A percentile compares a stretch with the other conserved stretches of the same genome.
Evolutionary conservation across 352 stramenopile species (phyloP).

Genomic region (Pythium utonaiense): DNA sequence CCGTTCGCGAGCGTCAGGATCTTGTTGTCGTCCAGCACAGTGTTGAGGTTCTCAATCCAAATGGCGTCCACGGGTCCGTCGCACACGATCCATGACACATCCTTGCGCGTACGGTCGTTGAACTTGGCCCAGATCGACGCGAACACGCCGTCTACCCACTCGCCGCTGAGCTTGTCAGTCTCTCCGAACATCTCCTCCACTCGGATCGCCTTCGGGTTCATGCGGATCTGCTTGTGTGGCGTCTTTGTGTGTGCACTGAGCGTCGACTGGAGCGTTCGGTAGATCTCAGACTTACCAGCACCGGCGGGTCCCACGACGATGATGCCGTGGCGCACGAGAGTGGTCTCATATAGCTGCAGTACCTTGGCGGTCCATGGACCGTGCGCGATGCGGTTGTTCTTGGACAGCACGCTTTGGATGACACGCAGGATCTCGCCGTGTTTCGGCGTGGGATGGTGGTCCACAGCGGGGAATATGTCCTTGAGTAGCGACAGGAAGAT

Average conservation of each 20-base stretch:
- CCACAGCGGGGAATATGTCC: constrained; percentile 94
- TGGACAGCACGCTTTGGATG: constrained; percentile 71
- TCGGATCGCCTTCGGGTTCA: constrained; percentile 97
- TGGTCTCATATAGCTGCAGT: constrained; percentile 97
- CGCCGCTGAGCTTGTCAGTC: constrained; percentile 92
- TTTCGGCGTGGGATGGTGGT: constrained; percentile 80
- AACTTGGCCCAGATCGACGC: constrained; percentile 97
- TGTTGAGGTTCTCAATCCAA: constrained; percentile 99
- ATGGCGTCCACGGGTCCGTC: constrained; percentile 97
- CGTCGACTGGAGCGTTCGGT: constrained; percentile 90
- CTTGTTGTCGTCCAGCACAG: constrained; percentile 97
- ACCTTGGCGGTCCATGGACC: constrained; percentile 92
- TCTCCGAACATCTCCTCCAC: constrained; percentile 98
- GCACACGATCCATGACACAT: constrained; percentile 97
- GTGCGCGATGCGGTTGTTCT: constrained; percentile 56
- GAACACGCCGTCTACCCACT: constrained; percentile 97
- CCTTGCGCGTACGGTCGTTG: constrained; percentile 96
- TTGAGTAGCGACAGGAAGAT: constrained; percentile 96
- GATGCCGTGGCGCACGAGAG: constrained; percentile 96
- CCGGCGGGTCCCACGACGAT: constrained; percentile 96
- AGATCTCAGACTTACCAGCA: constrained; percentile 96
- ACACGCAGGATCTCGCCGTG: constrained; percentile 65
- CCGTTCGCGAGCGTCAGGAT: constrained; percentile 96
- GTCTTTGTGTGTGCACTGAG: constrained; percentile 90
- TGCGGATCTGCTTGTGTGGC: constrained; percentile 92